phyloP scores from a whole-genome alignment of 345 rosid genomes.

The Jatropha curcas region DNA sequence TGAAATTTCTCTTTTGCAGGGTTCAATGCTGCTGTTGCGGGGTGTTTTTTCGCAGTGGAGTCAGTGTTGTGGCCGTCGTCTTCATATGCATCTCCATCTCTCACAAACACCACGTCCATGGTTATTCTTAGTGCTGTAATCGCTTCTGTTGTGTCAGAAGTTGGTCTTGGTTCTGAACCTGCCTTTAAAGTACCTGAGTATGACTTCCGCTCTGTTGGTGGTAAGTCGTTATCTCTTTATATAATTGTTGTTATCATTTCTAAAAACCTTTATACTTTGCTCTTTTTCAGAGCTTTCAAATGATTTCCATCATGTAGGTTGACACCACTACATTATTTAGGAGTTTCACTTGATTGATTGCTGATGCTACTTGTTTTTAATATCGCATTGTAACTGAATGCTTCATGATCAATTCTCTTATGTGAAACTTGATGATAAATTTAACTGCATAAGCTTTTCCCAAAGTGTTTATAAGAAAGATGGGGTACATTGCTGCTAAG shows the following conservation, averaged over 20 bases:
- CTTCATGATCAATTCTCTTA: background rate
- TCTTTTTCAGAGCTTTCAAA: too few relatives aligned
- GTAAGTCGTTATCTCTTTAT: constrained; percentile 33
- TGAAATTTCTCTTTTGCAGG: constrained; percentile 34
- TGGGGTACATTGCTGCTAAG: background rate
- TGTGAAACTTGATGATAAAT: background rate
- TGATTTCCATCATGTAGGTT: background rate
- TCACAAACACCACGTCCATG: constrained; percentile 78
- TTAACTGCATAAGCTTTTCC: background rate
- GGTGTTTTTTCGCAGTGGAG: constrained; percentile 92
- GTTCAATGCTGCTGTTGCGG: constrained; percentile 97
- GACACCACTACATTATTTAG: too few relatives aligned
- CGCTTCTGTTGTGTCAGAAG: constrained; percentile 86
- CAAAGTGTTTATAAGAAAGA: background rate
- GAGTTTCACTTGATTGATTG: background rate
- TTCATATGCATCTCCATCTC: constrained; percentile 52
- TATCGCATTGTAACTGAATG: background rate
- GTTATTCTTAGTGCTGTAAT: constrained; percentile 89
- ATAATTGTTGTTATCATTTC: background rate
- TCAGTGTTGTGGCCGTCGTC: constrained; percentile 91
- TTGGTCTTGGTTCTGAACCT: constrained; percentile 85
- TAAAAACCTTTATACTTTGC: background rate
- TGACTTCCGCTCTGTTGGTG: constrained; percentile 87
- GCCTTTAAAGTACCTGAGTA: constrained; percentile 88
- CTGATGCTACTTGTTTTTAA: background rate